Evolutionary conservation across 2,329 filamentous ascomycete genomes (phyloP), one percentile per base, ranked within the genome.

Genomic region (Paramyrothecium sp.): DNA sequence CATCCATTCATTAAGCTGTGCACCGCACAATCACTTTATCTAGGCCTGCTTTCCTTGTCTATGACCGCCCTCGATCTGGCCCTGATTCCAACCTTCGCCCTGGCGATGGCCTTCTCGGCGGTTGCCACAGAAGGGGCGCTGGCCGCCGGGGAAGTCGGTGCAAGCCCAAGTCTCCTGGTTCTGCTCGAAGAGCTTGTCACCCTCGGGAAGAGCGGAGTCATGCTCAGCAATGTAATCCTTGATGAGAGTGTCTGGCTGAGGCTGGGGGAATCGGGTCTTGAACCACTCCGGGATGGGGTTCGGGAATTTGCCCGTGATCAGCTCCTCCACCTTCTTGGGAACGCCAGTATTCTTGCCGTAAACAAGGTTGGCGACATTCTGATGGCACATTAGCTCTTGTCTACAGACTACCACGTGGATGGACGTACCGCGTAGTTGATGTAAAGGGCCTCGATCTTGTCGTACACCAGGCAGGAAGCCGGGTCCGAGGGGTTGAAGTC

Each of bases 361-460:
- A 5, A 60, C 19, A 19, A 54, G 54, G 12, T 38, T 52, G 21
- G 55, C 58, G 10, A 58, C 54, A 3, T 44, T 20, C 58, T 59
- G 20, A 1, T 8, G 17, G 3, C 12, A 38, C 26, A 16, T 38
- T 51, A 34, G 52, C 30, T 47, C 7, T 30, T 30, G 26, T 30
- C 26, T 30, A 5, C 21, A 20, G 21, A 11, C 1, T 12, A 46
- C 22, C 13, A 21, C 13, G 5, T 33, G 8, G 10, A 30, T 30
- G 10, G 26, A 30, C 54, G 49, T 54, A 59, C 57, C 13, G 22
- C 26, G 47, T 60, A 54, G 3, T 44, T 44, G 16, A 33, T 33
- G 46, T 51, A 53, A 20, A 60, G 51, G 16, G 30, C 44, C 54
- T 54, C 22, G 16, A 60, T 55, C 34, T 54, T 58, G 51, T 56